Evolutionary conservation across 2,329 filamentous ascomycete species (phyloP).

Genomic region (Aspergillus sp.): DNA sequence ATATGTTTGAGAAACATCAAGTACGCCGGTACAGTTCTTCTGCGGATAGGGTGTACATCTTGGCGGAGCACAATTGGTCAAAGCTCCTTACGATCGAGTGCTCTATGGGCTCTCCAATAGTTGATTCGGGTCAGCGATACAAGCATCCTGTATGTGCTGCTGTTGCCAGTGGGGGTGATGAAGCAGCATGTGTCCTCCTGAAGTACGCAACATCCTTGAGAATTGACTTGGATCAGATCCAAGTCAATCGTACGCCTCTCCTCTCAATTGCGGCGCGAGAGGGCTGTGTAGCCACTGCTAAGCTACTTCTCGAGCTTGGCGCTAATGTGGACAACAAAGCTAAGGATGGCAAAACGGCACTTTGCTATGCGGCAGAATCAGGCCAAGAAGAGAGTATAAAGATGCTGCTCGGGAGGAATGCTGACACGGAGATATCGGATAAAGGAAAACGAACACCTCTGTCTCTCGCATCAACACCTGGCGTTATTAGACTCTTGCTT

Average conservation of each 20-base stretch:
- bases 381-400: too few relatives aligned
- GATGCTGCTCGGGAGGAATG: too few relatives aligned
- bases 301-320: background rate
- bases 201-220: background rate
- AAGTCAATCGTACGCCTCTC: too few relatives aligned
- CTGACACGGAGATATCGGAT: too few relatives aligned
- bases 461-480: too few relatives aligned
- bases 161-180: accelerated
- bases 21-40: conserved; percentile 23
- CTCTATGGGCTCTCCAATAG: background rate
- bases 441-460: too few relatives aligned
- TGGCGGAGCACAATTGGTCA: conserved; percentile 16
- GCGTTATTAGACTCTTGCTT: too few relatives aligned
- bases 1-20: conserved; percentile 34
- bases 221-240: background rate
- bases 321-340: background rate
- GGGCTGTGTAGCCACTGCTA: background rate
- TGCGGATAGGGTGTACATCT: conserved; percentile 15
- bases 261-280: too few relatives aligned
- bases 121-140: conserved; percentile 9
- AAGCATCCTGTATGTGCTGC: conserved; percentile 19
- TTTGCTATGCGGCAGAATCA: too few relatives aligned
- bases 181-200: background rate
- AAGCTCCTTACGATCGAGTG: conserved; percentile 9
- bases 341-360: too few relatives aligned